Percentiles rank a stretch among this genome's conserved stretches.
phyloP scores from a whole-genome alignment of 495 filamentous ascomycete genomes.

The Amniculicola lignicola region DNA sequence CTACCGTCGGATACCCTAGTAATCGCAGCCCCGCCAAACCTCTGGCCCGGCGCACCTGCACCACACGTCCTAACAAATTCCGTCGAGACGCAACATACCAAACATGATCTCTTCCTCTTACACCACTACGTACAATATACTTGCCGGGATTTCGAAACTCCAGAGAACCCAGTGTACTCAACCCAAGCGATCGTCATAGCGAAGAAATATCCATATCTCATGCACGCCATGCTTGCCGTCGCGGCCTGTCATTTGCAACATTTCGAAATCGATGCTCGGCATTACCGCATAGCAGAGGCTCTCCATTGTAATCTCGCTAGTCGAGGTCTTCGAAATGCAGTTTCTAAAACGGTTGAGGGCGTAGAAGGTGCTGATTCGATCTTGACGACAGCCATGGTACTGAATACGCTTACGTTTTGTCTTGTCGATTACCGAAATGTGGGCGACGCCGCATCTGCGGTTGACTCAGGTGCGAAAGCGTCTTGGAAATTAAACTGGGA shows the following conservation, averaged over 20 bases:
- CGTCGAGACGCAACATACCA: not conserved
- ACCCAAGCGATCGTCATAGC: not conserved
- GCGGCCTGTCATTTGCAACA: conserved; percentile 7
- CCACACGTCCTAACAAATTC: not conserved
- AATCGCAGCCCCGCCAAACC: not conserved
- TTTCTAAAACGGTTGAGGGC: not conserved
- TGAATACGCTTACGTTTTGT: not conserved
- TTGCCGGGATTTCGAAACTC: not conserved
- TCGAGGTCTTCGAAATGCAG: not conserved
- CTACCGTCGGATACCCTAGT: not conserved
- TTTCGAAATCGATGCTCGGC: not conserved
- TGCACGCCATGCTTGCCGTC: conserved; percentile 5
- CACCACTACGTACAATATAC: not conserved
- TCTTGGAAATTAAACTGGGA: not conserved
- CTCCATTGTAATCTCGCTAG: not conserved
- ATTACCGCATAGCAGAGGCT: not conserved
- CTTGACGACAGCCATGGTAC: conserved; percentile 1
- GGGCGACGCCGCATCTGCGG: not conserved
- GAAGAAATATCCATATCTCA: not conserved
- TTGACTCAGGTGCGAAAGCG: no score
- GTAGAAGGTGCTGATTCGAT: not conserved
- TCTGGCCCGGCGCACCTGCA: not conserved
- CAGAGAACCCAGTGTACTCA: not conserved
- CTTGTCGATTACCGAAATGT: conserved; percentile 1
- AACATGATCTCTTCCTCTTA: not conserved